A percentile compares a stretch with the other conserved stretches of the same genome.
These are phyloP conservation scores for Kodamaea ohmeri DNA, from an alignment of 1,139 yeast species.

Conservation along the genomic window DNA sequence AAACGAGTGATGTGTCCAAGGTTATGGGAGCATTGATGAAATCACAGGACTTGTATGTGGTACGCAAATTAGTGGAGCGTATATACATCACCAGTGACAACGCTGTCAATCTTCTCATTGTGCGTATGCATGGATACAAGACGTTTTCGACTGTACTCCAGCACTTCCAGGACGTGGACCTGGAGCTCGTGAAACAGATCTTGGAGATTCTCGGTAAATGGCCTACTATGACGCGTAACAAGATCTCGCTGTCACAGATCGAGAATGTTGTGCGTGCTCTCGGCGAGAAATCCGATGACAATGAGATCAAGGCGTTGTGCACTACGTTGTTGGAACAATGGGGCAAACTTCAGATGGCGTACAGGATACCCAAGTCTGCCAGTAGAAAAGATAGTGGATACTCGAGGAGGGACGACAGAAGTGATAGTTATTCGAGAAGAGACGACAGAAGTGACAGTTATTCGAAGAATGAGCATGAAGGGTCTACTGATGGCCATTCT, in stretches of 20 bases:
- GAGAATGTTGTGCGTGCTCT: constrained; percentile 60
- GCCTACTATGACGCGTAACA: constrained; percentile 82
- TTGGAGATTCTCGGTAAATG: constrained; percentile 61
- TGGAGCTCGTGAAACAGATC: constrained; percentile 41
- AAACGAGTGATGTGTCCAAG: constrained; percentile 63
- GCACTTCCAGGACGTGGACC: constrained; percentile 32
- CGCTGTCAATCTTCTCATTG: constrained; percentile 56
- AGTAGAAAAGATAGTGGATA: constrained; percentile 24
- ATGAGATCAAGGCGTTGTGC: constrained; percentile 38
- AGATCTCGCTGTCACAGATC: constrained; percentile 75
- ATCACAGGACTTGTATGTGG: constrained; percentile 66
- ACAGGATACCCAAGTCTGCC: constrained; percentile 65
- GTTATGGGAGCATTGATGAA: constrained; percentile 83
- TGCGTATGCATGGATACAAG: constrained; percentile 84
- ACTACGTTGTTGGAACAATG: constrained; percentile 58
- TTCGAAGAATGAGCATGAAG: too few species aligned
- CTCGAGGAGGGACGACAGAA: constrained; percentile 23
- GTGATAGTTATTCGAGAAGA: constrained; percentile 16
- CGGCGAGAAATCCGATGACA: constrained; percentile 27
- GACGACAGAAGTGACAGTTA: constrained; percentile 1
- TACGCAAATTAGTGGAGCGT: constrained; percentile 65
- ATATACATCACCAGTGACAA: constrained; percentile 55
- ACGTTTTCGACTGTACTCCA: constrained; percentile 62
- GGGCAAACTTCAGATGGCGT: constrained; percentile 76
- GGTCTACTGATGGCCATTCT: too few species aligned